Conservation (phyloP, 768 basidiomycete genomes). For the Mycena vitilis region DNA sequence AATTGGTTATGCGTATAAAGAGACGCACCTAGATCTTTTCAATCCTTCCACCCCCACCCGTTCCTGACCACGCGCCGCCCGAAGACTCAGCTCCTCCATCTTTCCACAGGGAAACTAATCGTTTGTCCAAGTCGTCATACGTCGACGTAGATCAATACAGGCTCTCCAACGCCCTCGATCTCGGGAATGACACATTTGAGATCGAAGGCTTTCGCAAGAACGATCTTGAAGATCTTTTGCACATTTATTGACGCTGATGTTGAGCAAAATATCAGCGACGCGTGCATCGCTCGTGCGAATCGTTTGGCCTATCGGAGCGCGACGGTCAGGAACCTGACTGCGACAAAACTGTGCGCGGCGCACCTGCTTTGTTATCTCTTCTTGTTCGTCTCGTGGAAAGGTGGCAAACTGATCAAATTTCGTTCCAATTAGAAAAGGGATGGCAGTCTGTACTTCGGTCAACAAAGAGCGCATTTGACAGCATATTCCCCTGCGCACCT, state of each 20-base stretch:
- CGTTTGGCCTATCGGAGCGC: constrained; percentile 80
- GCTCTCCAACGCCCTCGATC: constrained; percentile 97
- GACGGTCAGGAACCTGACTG: constrained; percentile 2
- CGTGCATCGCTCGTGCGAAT: constrained; percentile 99
- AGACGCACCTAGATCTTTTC: constrained; percentile 47
- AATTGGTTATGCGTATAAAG: neutral
- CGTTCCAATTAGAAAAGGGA: constrained; percentile 98
- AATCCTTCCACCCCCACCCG: constrained; percentile 42
- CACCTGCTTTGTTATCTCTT: constrained; percentile 98
- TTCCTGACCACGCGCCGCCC: constrained; percentile 34
- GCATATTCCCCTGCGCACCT: constrained; percentile 63
- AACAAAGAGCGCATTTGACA: neutral
- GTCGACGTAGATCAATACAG: constrained; percentile 93
- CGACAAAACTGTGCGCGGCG: constrained; percentile 34
- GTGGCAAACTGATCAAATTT: constrained; percentile 98
- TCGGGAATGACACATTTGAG: constrained; percentile 99
- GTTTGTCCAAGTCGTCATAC: constrained; percentile 55
- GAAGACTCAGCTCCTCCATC: constrained; percentile 27
- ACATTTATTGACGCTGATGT: constrained; percentile 99
- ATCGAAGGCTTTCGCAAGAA: constrained; percentile 96
- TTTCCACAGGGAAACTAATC: constrained; percentile 28
- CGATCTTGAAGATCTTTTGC: constrained; percentile 99
- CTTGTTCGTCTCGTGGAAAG: constrained; percentile 97
- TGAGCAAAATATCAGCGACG: constrained; percentile 99
- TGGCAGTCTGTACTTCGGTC: constrained; percentile 78